phyloP scores from a whole-genome alignment of 83 land plant genomes.

The Diphasiastrum complanatum region DNA sequence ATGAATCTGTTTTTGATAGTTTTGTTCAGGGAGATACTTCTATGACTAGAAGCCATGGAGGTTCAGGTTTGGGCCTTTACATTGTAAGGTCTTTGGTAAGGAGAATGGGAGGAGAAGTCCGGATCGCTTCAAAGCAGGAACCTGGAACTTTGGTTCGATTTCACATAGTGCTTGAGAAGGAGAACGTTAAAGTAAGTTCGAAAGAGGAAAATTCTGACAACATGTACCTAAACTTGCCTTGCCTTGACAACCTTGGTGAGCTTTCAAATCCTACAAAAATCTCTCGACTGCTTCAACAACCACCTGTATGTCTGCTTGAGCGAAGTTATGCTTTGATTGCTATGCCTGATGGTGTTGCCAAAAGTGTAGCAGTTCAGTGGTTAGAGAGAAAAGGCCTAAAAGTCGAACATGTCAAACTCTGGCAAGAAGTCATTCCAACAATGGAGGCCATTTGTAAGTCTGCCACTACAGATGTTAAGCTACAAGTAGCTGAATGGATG shows the following conservation, averaged over 20 bases:
- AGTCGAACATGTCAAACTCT: neutral
- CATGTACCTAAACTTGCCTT: no score
- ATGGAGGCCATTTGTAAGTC: neutral
- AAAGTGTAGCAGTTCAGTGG: neutral
- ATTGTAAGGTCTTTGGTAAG: slow-evolving; percentile 25
- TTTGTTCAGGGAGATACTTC: slow-evolving; percentile 33
- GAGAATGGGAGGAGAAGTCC: slow-evolving; percentile 24
- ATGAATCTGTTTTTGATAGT: slow-evolving; percentile 30
- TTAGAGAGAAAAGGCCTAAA: slow-evolving; percentile 5
- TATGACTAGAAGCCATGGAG: slow-evolving; percentile 28
- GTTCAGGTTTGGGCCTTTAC: slow-evolving; percentile 29
- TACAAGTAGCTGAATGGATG: neutral
- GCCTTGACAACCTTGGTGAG: no score
- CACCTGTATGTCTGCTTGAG: no score
- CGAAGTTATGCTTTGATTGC: no score
- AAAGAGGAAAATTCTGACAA: no score
- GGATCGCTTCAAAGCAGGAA: slow-evolving; percentile 14
- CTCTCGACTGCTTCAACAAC: no score
- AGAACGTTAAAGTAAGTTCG: neutral
- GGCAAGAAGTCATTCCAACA: neutral
- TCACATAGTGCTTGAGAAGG: neutral
- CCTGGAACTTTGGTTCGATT: slow-evolving; percentile 22
- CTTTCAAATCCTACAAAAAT: no score
- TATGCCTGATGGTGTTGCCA: neutral
- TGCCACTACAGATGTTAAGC: no score